Base-by-base conservation (phyloP, 148 eudicot genomes). In the Silene latifolia region DNA sequence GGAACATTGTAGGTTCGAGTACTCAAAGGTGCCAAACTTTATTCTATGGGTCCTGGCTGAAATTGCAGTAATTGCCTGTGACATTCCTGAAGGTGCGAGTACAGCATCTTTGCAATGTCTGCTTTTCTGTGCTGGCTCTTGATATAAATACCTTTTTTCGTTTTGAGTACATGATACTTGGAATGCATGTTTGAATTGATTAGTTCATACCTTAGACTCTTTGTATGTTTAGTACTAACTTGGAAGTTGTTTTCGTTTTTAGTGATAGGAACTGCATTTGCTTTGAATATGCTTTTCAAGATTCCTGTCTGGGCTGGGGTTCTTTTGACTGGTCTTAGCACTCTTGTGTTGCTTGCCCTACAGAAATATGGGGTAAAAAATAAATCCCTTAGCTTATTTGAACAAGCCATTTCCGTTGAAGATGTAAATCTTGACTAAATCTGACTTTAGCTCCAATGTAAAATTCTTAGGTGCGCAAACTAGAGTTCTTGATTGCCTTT, bases 201-300 rank as follows among this genome's bases (percentile, higher is more conserved):
- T 13, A 53, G n/a, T 27, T 29, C 56, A 27, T 60, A 60, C 63
- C 2, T 60, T 25, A 23, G 17, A 14, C 14, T 27, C 66, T 13
- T 14, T 51, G 56, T 62, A 24, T 11, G 66, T 62, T 46, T 44
- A 18, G 35, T 44, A 57, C 46, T 42, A 13, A 63, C 66, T 24
- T 69, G 76, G 18, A 10, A 44, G 62, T 32, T 25, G 25, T 54
- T 79, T 54, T 53, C 67, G 18, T 14, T 67, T 81, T 29, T 85
- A 94, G 98, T 95, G 72, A 92, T 95, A 57, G 98, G 98, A 75
- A 95, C 98, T 25, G 98, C 98, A 27, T 95, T 92, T 85, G 98
- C 98, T 63, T 78, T 95, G 79, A 92, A 92, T 80, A 95, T 95
- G 98, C 92, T 95, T 23, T 95, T 95, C 82, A 79, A 73, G 15